phyloP scores from a whole-genome alignment of 2,329 filamentous ascomycete genomes.

The Botrytis tulipae region DNA sequence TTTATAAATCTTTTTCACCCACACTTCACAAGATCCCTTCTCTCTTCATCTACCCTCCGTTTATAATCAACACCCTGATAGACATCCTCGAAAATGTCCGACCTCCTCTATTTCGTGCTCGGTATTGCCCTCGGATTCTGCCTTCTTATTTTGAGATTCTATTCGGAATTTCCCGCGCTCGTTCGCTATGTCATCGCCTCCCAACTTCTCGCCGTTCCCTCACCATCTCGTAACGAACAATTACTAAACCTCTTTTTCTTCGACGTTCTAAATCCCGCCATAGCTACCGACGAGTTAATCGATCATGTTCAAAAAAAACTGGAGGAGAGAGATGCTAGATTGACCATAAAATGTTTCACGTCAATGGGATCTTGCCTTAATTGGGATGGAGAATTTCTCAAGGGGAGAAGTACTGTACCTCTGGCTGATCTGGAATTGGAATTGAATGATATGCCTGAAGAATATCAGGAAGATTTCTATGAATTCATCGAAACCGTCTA shows the following conservation, averaged over 20 bases:
- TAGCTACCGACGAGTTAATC: neutral
- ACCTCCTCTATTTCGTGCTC: neutral
- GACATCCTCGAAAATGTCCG: neutral
- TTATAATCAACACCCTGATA: neutral
- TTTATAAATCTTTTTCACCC: neutral
- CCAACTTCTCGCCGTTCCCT: neutral
- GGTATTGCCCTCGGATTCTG: neutral
- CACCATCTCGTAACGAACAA: neutral
- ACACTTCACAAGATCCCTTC: neutral
- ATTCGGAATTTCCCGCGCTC: neutral
- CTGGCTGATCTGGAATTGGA: neutral
- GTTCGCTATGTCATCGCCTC: neutral
- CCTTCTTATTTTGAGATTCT: neutral
- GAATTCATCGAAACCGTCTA: neutral
- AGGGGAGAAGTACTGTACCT: neutral
- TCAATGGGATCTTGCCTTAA: neutral
- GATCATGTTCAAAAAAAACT: neutral
- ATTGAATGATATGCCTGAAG: neutral
- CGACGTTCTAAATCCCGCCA: neutral
- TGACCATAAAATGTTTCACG: neutral
- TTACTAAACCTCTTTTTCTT: neutral
- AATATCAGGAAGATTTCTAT: neutral
- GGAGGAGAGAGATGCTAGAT: neutral
- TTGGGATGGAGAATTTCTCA: rapidly evolving
- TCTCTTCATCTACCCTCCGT: neutral